Conservation (phyloP, 805 yeast genomes). For the Myxozyma udenii region DNA sequence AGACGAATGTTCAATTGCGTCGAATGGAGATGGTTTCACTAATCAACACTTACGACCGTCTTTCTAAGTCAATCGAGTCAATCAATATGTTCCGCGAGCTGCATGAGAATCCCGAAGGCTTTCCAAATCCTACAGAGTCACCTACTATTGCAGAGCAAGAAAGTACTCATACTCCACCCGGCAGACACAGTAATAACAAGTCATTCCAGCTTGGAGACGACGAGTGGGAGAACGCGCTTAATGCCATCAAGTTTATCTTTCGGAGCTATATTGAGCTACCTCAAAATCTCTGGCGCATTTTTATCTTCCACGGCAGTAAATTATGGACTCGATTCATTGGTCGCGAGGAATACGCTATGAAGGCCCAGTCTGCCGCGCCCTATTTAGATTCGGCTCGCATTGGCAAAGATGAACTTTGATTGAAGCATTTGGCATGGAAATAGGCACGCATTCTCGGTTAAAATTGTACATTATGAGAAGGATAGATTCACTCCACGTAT, state of each 20-base stretch:
- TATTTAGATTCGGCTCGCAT: neutral
- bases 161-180: neutral
- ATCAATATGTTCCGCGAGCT: slow-evolving; percentile 57
- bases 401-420: slow-evolving; percentile 11
- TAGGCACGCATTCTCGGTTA: neutral
- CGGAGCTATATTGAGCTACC: slow-evolving; percentile 71
- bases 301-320: slow-evolving; percentile 49
- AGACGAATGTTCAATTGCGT: slow-evolving; percentile 55
- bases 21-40: slow-evolving; percentile 86
- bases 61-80: slow-evolving; percentile 77
- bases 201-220: slow-evolving; percentile 37
- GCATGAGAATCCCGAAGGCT: slow-evolving; percentile 14
- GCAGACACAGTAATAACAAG: slow-evolving; percentile 1
- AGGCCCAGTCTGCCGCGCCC: neutral
- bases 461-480: neutral
- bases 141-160: slow-evolving; percentile 35
- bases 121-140: slow-evolving; percentile 35
- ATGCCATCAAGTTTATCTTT: slow-evolving; percentile 63
- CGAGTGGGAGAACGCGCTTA: slow-evolving; percentile 52
- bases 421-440: neutral
- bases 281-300: slow-evolving; percentile 50
- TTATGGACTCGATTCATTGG: slow-evolving; percentile 80
- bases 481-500: too few relatives aligned
- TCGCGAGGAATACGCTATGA: slow-evolving; percentile 33
- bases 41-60: slow-evolving; percentile 86